phyloP scores from a whole-genome alignment of 2,329 filamentous ascomycete species.

The Talaromyces sp. region DNA sequence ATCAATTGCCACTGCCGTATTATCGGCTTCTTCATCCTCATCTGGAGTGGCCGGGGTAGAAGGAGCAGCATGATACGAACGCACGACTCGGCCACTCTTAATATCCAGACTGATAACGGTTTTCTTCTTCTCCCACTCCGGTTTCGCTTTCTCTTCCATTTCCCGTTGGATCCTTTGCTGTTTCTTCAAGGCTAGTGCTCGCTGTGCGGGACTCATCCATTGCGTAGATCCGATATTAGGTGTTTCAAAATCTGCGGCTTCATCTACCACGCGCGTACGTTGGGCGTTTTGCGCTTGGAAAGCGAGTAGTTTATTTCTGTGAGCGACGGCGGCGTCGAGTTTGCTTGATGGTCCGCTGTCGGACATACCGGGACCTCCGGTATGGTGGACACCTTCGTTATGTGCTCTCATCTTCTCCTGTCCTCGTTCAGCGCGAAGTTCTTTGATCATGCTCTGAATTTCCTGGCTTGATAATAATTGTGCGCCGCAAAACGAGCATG shows the following conservation, averaged over 20 bases:
- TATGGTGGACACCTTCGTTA: conserved; percentile 49
- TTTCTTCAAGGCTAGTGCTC: conserved; percentile 74
- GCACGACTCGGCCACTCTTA: conserved; percentile 69
- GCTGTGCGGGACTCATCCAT: conserved; percentile 79
- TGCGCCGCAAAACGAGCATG: conserved; percentile 82
- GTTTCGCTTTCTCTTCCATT: conserved; percentile 77
- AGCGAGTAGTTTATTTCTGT: conserved; percentile 71
- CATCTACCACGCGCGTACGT: conserved; percentile 78
- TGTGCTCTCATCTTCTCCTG: conserved; percentile 80
- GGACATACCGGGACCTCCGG: conserved; percentile 27
- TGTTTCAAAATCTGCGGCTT: conserved; percentile 69
- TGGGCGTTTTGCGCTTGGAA: conserved; percentile 84
- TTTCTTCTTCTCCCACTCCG: conserved; percentile 82
- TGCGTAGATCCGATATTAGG: conserved; percentile 60
- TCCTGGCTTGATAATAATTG: conserved; percentile 68
- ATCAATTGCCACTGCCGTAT: conserved; percentile 11
- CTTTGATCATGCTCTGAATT: conserved; percentile 76
- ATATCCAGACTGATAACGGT: conserved; percentile 83
- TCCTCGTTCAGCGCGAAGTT: conserved; percentile 78
- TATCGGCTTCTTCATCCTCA: conserved; percentile 18
- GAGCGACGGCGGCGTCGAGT: conserved; percentile 65
- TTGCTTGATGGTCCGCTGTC: conserved; percentile 45
- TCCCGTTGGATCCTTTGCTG: conserved; percentile 80
- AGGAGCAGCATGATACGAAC: conserved; percentile 37
- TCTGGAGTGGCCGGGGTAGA: conserved; percentile 21